These are phyloP conservation scores for Fusarium scirpi DNA, from an alignment of 2,329 filamentous ascomycete species.

Conservation along the genomic window DNA sequence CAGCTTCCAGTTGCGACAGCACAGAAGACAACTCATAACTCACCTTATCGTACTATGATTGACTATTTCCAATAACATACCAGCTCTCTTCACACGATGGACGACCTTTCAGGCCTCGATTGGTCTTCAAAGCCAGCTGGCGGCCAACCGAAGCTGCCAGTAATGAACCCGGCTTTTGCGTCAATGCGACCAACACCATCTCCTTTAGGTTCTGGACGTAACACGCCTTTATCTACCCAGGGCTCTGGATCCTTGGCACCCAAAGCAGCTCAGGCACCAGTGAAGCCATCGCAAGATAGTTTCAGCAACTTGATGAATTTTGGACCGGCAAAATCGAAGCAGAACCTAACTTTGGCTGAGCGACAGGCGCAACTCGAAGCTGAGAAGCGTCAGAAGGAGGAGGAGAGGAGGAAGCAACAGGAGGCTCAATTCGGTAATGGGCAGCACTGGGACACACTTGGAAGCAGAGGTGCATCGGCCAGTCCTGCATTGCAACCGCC, in stretches of 20 bases:
- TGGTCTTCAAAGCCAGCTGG: constrained; percentile 63
- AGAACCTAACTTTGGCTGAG: constrained; percentile 82
- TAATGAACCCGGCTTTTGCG: constrained; percentile 61
- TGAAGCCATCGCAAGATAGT: constrained; percentile 73
- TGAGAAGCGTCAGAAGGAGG: constrained; percentile 78
- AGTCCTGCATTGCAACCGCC: constrained; percentile 48
- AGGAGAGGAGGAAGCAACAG: constrained; percentile 76
- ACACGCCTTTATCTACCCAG: constrained; percentile 67
- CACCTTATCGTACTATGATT: constrained; percentile 43
- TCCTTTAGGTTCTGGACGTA: constrained; percentile 66
- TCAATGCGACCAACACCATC: constrained; percentile 68
- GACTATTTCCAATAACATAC: constrained; percentile 41
- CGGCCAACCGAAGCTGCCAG: constrained; percentile 53
- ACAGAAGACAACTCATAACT: constrained; percentile 32
- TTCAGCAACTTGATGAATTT: constrained; percentile 82
- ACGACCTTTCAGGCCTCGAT: constrained; percentile 71
- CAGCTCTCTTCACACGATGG: constrained; percentile 59
- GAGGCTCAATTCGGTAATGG: constrained; percentile 83
- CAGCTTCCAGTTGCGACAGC: constrained; percentile 39
- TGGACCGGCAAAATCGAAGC: constrained; percentile 65
- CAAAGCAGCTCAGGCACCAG: constrained; percentile 57
- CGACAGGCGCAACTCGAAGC: constrained; percentile 76
- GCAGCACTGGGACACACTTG: constrained; percentile 81
- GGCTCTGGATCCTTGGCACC: constrained; percentile 57
- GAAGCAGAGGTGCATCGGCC: constrained; percentile 62